A percentile compares a stretch with the other conserved stretches of the same genome.
phyloP scores from a whole-genome alignment of 768 basidiomycete genomes.

The Panaeolus papilionaceus region DNA sequence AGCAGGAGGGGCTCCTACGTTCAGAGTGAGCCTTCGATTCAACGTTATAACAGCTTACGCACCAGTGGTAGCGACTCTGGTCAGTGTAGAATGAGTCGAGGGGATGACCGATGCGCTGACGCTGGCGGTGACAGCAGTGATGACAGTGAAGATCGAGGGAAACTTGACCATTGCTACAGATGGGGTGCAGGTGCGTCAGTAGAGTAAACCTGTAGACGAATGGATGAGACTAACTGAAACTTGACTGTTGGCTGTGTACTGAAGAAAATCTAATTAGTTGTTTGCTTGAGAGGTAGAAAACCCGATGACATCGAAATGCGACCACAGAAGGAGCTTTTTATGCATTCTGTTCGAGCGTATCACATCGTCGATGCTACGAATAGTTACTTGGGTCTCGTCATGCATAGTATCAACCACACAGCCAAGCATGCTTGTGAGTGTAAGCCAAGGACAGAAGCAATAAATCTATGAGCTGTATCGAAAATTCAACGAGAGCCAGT shows the following conservation, averaged over 20 bases:
- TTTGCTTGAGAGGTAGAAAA: not conserved
- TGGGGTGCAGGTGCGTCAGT: not conserved
- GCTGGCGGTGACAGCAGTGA: not conserved
- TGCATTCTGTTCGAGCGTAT: not conserved
- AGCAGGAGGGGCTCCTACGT: not conserved
- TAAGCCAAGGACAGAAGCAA: not conserved
- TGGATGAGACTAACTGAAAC: not conserved
- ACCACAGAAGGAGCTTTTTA: not conserved
- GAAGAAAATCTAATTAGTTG: not conserved
- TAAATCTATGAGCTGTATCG: no score
- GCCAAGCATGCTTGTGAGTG: not conserved
- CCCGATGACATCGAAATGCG: not conserved
- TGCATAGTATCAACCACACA: not conserved
- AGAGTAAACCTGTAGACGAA: not conserved
- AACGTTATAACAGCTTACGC: not conserved
- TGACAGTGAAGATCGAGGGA: not conserved
- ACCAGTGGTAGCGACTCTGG: not conserved
- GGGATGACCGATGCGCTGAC: not conserved
- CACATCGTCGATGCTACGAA: not conserved
- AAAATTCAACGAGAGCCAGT: no score
- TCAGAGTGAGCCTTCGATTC: not conserved
- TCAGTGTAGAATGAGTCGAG: not conserved
- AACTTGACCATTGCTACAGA: constrained; percentile 6
- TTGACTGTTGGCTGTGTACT: not conserved
- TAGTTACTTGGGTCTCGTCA: not conserved